These are phyloP conservation scores for Papilionanthe hybrid DNA, from an alignment of 116 monocot species.

Conservation along the genomic window DNA sequence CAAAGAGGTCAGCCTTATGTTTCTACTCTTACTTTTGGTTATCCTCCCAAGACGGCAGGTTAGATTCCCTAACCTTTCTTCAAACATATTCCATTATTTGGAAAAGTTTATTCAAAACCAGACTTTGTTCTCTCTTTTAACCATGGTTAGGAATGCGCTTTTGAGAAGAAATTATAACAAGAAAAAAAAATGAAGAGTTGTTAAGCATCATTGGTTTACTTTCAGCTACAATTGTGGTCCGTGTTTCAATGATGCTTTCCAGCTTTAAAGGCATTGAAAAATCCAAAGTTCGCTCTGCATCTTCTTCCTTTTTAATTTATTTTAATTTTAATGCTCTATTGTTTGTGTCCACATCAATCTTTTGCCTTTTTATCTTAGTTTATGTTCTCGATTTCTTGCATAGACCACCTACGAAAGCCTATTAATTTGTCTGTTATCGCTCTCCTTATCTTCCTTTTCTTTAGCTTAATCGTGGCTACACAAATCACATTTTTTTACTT, in stretches of 20 bases:
- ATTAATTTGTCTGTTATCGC: too few species aligned
- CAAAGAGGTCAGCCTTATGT: too few species aligned
- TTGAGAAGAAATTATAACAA: neutral
- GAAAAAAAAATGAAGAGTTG: neutral
- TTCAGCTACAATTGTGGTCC: conserved; percentile 14
- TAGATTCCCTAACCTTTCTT: too few species aligned
- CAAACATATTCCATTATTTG: too few species aligned
- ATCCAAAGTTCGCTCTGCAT: conserved; percentile 4
- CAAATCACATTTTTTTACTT: too few species aligned
- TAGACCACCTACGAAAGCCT: too few species aligned
- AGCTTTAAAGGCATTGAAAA: conserved; percentile 4
- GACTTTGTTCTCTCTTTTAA: neutral
- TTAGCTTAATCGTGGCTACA: too few species aligned
- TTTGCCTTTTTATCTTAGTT: neutral
- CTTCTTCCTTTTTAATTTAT: neutral
- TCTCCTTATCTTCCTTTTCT: too few species aligned
- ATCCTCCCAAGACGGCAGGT: too few species aligned
- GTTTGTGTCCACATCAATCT: conserved; percentile 10
- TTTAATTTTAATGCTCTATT: neutral
- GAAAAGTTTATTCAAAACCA: too few species aligned
- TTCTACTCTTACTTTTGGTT: too few species aligned
- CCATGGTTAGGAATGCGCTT: neutral
- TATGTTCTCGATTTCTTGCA: neutral
- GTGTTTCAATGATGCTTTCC: conserved; percentile 5
- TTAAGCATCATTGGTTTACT: conserved; percentile 16